Evolutionary conservation across 2,329 filamentous ascomycete species (phyloP).

Genomic region (Epichloe typhina): DNA sequence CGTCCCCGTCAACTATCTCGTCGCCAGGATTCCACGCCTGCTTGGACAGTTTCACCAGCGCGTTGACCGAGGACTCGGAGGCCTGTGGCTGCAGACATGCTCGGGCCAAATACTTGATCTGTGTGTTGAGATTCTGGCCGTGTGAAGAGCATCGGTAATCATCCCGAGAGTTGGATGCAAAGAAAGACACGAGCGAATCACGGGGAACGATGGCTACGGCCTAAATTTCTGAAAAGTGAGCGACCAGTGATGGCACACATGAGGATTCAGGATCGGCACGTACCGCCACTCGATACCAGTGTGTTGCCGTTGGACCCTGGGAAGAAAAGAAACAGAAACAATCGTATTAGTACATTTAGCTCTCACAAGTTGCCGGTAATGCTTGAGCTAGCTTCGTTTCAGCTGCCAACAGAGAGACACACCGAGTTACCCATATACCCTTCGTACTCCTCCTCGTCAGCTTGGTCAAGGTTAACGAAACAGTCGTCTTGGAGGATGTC

Average conservation of each 20-base stretch:
- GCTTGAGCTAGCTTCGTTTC: neutral
- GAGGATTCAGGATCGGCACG: neutral
- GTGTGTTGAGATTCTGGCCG: neutral
- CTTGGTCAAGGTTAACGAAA: conserved; percentile 9
- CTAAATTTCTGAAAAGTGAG: conserved; percentile 1
- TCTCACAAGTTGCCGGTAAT: neutral
- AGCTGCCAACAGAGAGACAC: neutral
- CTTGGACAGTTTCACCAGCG: conserved; percentile 3
- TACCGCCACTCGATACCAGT: conserved; percentile 14
- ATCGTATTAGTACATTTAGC: neutral
- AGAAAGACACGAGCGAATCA: conserved; percentile 7
- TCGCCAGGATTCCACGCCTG: neutral
- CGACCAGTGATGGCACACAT: neutral
- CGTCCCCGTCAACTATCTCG: neutral
- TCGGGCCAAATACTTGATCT: conserved; percentile 7
- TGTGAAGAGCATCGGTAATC: neutral
- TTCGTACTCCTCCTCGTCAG: conserved; percentile 13
- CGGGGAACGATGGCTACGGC: conserved; percentile 10
- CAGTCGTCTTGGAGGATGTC: conserved; percentile 12
- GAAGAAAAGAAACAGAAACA: too few species aligned
- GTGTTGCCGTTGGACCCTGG: conserved; percentile 11
- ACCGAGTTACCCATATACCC: conserved; percentile 18
- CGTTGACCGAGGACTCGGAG: neutral
- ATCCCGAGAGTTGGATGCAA: neutral
- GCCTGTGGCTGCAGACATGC: conserved; percentile 1